Percentiles rank a stretch among this genome's conserved stretches.
Conservation (phyloP, 148 eudicot species). For the Rheum nobile region DNA sequence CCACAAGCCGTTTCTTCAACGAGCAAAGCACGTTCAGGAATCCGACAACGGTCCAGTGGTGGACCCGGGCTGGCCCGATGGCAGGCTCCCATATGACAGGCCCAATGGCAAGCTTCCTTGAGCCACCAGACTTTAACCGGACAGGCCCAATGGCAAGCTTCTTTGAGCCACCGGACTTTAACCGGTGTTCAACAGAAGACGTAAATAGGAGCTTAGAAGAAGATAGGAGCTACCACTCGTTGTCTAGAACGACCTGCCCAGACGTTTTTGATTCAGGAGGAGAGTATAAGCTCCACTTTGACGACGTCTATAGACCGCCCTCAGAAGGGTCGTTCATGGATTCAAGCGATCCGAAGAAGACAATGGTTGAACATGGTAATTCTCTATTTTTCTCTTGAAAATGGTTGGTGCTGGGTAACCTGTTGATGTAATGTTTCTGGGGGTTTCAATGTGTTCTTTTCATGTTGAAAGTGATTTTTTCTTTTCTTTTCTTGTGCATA, state of each 20-base stretch:
- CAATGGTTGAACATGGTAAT: not conserved
- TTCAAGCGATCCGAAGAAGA: not conserved
- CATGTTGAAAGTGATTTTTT: not conserved
- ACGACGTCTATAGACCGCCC: conserved; percentile 38
- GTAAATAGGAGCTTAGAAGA: conserved; percentile 21
- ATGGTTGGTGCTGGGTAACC: not conserved
- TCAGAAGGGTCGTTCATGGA: conserved; percentile 10
- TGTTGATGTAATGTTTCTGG: not conserved
- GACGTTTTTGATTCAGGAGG: conserved; percentile 31
- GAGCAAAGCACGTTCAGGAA: not conserved
- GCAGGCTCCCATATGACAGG: conserved; percentile 9
- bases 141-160: conserved; percentile 22
- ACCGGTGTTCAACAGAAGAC: conserved; percentile 9
- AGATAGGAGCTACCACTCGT: conserved; percentile 21
- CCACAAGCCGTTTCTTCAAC: not conserved
- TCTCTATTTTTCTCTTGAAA: not conserved
- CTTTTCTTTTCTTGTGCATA: not conserved
- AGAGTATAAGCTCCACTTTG: conserved; percentile 60
- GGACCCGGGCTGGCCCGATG: conserved; percentile 25
- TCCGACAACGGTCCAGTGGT: conserved; percentile 29
- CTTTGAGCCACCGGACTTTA: conserved; percentile 53
- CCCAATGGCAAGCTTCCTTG: conserved; percentile 38
- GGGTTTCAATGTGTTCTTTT: not conserved
- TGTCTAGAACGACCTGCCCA: conserved; percentile 31
- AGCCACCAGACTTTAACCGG: conserved; percentile 45